Evolutionary conservation across 192 early-diverging fungal species (phyloP).

Genomic region (Dimargaris cristalligena): DNA sequence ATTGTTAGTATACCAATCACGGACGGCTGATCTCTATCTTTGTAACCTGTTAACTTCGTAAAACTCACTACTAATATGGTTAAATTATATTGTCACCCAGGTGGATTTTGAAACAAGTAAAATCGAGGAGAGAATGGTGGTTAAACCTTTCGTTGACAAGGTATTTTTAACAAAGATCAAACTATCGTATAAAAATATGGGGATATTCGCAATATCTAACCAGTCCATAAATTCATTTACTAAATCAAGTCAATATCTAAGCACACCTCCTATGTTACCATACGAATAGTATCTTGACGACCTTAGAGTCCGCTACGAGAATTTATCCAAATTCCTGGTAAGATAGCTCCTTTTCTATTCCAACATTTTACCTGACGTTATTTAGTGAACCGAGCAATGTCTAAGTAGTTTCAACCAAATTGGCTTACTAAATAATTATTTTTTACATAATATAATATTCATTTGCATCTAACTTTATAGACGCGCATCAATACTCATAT

Average conservation of each 20-base stretch:
- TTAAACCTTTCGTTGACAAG: background rate
- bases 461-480: background rate
- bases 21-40: background rate
- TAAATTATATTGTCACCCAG: background rate
- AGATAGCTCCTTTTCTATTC: no score
- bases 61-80: background rate
- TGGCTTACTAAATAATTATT: background rate
- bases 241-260: background rate
- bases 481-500: background rate
- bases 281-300: background rate
- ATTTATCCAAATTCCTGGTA: background rate
- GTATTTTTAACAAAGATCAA: background rate
- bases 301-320: background rate
- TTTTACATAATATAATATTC: background rate
- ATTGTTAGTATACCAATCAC: background rate
- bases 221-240: no score
- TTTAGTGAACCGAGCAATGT: background rate
- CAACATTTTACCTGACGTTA: background rate
- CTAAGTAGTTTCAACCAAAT: background rate
- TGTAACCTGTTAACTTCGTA: background rate
- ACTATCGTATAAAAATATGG: background rate
- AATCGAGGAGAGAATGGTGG: background rate
- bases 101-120: background rate
- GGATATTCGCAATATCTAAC: background rate
- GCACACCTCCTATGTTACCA: background rate